Evolutionary conservation across 2,329 filamentous ascomycete species (phyloP), one percentile per base, ranked within the genome.

Genomic region (Claviceps purpurea): DNA sequence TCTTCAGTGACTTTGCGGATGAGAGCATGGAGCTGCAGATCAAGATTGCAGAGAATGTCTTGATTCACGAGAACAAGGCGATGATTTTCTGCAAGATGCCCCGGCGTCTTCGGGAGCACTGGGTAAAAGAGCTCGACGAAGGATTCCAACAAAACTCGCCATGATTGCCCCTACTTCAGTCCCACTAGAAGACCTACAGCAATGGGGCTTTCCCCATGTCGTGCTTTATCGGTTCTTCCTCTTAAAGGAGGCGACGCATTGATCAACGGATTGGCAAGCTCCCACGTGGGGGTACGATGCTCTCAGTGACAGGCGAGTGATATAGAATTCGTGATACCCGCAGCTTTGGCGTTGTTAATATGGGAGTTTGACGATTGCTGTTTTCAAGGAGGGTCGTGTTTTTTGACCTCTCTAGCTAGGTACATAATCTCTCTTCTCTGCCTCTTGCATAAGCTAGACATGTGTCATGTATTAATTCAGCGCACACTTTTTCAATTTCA

Each of bases 1-100:
- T 81, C 59, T 81, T 81, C 62, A 69, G 71, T 37, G 77, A 81
- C 54, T 81, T 81, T 59, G 65, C 71, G 14, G 70, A 74, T 47
- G 77, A 81, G 57, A 76, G 81, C 54, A 67, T 75, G 54, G 78
- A 81, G 57, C 60, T 81, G 52, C 78, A 81, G 66, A 67, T 81
- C 41, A 78, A 76, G 62, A 77, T 81, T 38, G 76, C 77, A 0
- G 77, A 81, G 61, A 76, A 76, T 55, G 72, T 77, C 1, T 67
- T 81, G 26, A 72, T 75, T n/a, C 75, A 80, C 56, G 74, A 79
- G 56, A 76, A 74, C 60, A 80, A 78, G 60, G 78, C 78, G 34
- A 75, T 81, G 70, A 72, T 81, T 43, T 82, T 81, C 56, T 79
- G 77, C 67, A 81, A 81, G 65, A 81, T 81, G 76, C 73, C 77